These are phyloP conservation scores for Aspergillus sp. DNA, from an alignment of 2,329 filamentous ascomycete species.

Conservation along the genomic window DNA sequence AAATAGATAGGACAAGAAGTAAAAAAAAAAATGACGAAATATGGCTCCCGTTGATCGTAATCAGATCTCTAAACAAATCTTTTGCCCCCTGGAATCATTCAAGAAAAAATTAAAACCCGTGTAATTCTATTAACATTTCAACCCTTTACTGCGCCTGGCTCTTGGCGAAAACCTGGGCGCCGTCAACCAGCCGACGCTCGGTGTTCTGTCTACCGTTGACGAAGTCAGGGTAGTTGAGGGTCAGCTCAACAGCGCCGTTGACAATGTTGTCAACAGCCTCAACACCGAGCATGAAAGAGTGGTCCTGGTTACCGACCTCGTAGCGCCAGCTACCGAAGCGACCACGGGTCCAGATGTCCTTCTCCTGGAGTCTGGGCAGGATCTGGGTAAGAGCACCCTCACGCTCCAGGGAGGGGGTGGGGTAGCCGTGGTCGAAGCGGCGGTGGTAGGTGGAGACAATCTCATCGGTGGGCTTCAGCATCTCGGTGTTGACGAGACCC, in stretches of 20 bases:
- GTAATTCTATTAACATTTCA: constrained; percentile 19
- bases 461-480: constrained; percentile 88
- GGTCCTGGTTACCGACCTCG: constrained; percentile 95
- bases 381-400: constrained; percentile 92
- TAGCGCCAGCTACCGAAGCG: constrained; percentile 98
- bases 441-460: constrained; percentile 98
- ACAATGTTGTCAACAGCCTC: constrained; percentile 90
- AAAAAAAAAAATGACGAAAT: constrained; percentile 16
- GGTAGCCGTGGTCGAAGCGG: constrained; percentile 97
- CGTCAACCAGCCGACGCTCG: constrained; percentile 64
- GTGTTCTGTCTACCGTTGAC: constrained; percentile 72
- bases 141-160: constrained; percentile 38
- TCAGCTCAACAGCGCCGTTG: constrained; percentile 85
- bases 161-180: constrained; percentile 60
- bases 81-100: constrained; percentile 22
- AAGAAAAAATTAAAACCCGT: constrained; percentile 20
- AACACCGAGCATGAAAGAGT: constrained; percentile 96
- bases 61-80: constrained; percentile 20
- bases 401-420: constrained; percentile 90
- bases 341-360: constrained; percentile 92
- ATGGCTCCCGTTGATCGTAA: constrained; percentile 19
- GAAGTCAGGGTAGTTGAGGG: constrained; percentile 95
- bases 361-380: constrained; percentile 85
- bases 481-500: constrained; percentile 95
- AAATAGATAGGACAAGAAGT: constrained; percentile 9